Conservation (phyloP, 2,329 filamentous ascomycete species). For the Alternaria conjuncta region DNA sequence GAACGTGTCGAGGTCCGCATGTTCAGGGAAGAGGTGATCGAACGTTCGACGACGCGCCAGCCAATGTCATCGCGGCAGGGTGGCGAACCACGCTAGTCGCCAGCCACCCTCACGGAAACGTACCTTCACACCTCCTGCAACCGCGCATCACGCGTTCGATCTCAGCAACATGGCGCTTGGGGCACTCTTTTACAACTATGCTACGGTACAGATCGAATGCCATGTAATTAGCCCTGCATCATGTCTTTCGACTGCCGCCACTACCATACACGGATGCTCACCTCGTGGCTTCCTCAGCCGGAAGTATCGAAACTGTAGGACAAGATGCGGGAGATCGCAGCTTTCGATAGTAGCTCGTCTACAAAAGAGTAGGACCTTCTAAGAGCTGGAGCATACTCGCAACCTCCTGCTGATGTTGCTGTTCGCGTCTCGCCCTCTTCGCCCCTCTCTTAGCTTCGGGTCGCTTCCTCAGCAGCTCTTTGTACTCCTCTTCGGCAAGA, state of each 20-base stretch:
- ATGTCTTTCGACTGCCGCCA: not conserved
- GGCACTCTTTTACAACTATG: rapidly evolving
- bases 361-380: not conserved
- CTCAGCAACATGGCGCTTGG: not conserved
- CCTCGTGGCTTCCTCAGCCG: not conserved
- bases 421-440: not conserved
- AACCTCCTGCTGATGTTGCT: not conserved
- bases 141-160: not conserved
- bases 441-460: not conserved
- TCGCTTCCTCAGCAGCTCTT: not conserved
- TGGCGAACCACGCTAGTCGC: not conserved
- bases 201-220: not conserved
- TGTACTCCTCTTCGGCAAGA: not conserved
- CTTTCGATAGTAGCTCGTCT: not conserved
- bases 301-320: not conserved
- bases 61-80: not conserved
- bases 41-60: not conserved
- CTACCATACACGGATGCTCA: not conserved
- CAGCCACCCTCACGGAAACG: not conserved
- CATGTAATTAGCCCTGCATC: not conserved
- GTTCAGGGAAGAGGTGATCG: not conserved
- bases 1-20: not conserved
- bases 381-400: not conserved
- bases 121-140: not conserved
- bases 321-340: not conserved